Evolutionary conservation across 768 basidiomycete genomes (phyloP).

Genomic region (Boletus coccyginus): DNA sequence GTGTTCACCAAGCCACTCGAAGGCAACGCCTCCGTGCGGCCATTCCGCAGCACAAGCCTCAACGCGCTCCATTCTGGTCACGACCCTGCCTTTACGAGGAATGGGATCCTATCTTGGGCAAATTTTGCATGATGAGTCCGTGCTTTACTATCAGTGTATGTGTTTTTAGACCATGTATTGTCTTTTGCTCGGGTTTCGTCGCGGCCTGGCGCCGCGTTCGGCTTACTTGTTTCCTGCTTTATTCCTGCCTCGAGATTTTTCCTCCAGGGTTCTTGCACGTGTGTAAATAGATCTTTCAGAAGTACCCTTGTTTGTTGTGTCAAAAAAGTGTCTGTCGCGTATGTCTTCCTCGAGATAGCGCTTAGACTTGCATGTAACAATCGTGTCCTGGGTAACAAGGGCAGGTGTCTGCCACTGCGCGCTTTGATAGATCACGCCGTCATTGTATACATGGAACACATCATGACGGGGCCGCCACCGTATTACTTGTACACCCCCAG

Average conservation of each 20-base stretch:
- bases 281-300: not conserved
- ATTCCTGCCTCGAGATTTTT: too few relatives aligned
- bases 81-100: constrained; percentile 34
- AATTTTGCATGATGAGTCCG: constrained; percentile 2
- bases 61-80: constrained; percentile 50
- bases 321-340: not conserved
- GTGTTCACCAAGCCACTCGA: constrained; percentile 65
- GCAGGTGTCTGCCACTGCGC: not conserved
- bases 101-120: constrained; percentile 64
- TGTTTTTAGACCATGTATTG: not conserved
- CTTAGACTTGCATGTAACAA: not conserved
- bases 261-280: not conserved
- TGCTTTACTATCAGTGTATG: not conserved
- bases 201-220: not conserved
- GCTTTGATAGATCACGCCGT: not conserved
- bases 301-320: not conserved
- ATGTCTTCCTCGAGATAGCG: not conserved
- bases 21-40: constrained; percentile 59
- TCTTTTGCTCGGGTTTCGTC: not conserved
- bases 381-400: not conserved
- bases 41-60: constrained; percentile 54
- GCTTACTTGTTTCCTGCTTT: not conserved
- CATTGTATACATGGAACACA: not conserved
- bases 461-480: too few relatives aligned
- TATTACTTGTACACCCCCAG: too few relatives aligned